Evolutionary conservation across 2,329 filamentous ascomycete species (phyloP).

Genomic region (Penicillium sp.): DNA sequence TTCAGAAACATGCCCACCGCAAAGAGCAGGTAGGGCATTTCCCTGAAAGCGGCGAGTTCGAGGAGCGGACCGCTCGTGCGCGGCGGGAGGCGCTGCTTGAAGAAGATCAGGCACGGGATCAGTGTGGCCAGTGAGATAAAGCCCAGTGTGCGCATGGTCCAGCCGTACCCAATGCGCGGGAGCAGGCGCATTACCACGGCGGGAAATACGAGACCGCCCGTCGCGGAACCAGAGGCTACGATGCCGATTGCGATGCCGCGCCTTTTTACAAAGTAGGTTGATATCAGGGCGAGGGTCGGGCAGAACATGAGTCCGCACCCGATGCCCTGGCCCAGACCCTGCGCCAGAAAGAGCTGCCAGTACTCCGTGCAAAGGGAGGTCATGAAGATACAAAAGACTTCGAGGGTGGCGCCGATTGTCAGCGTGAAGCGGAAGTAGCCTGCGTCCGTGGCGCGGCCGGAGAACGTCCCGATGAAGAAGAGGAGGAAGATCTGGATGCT

Average conservation of each 20-base stretch:
- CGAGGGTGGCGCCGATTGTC: slow-evolving; percentile 46
- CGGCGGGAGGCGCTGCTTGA: slow-evolving; percentile 53
- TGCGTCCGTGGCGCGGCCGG: slow-evolving; percentile 55
- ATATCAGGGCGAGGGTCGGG: slow-evolving; percentile 55
- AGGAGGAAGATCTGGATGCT: slow-evolving; percentile 54
- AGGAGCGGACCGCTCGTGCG: slow-evolving; percentile 54
- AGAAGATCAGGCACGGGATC: slow-evolving; percentile 45
- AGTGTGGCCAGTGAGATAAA: slow-evolving; percentile 58
- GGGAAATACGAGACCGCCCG: slow-evolving; percentile 66
- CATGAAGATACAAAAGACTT: slow-evolving; percentile 54
- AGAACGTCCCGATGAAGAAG: slow-evolving; percentile 54
- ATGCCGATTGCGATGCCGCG: slow-evolving; percentile 62
- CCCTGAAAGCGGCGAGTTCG: slow-evolving; percentile 55
- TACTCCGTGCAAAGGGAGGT: slow-evolving; percentile 51
- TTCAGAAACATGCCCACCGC: slow-evolving; percentile 46
- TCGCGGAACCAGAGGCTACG: slow-evolving; percentile 60
- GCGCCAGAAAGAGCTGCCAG: slow-evolving; percentile 53
- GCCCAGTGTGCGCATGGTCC: slow-evolving; percentile 64
- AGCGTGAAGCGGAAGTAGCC: slow-evolving; percentile 52
- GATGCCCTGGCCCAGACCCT: slow-evolving; percentile 60
- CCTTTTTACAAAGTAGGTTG: slow-evolving; percentile 64
- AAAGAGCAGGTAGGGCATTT: slow-evolving; percentile 50
- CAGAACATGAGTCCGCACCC: slow-evolving; percentile 59
- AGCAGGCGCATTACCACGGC: slow-evolving; percentile 58
- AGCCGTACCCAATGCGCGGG: slow-evolving; percentile 62